phyloP scores from a whole-genome alignment of 1,139 yeast species.

The Wickerhamiella pararugosa region DNA sequence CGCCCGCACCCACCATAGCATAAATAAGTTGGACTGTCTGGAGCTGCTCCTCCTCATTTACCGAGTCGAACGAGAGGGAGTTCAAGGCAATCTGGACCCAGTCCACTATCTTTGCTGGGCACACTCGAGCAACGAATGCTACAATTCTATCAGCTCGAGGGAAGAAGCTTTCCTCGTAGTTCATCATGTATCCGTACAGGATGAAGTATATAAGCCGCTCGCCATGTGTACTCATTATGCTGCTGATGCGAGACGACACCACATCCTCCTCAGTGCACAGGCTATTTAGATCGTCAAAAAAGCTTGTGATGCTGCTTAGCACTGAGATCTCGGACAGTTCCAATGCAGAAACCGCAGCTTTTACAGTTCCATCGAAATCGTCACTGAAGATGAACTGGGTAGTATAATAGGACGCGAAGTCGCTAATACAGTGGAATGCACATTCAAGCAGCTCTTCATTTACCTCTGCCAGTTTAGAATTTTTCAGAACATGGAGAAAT shows the following conservation, averaged over 20 bases:
- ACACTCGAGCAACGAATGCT: constrained; percentile 9
- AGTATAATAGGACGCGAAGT: constrained; percentile 68
- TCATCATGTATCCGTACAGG: constrained; percentile 13
- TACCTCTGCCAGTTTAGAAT: constrained; percentile 27
- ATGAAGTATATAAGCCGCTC: constrained; percentile 10
- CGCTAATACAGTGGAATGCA: constrained; percentile 72
- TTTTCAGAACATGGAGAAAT: constrained; percentile 27
- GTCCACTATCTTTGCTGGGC: constrained; percentile 12
- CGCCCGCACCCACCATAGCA: constrained; percentile 24
- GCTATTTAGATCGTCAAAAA: constrained; percentile 18
- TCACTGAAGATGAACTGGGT: constrained; percentile 43
- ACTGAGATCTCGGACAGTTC: constrained; percentile 57
- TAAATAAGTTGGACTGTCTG: constrained; percentile 12
- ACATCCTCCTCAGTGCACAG: not conserved
- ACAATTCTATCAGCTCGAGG: constrained; percentile 11
- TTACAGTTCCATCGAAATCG: constrained; percentile 41
- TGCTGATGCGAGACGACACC: constrained; percentile 1
- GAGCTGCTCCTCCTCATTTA: constrained; percentile 45
- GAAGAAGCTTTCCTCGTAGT: constrained; percentile 12
- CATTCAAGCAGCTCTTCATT: constrained; percentile 71
- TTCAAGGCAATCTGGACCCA: constrained; percentile 50
- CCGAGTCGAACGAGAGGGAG: constrained; percentile 42
- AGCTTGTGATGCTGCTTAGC: constrained; percentile 54
- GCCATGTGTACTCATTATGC: constrained; percentile 10
- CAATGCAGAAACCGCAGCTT: constrained; percentile 45